phyloP scores from a whole-genome alignment of 2,329 filamentous ascomycete species.

The Penicillium sp. region DNA sequence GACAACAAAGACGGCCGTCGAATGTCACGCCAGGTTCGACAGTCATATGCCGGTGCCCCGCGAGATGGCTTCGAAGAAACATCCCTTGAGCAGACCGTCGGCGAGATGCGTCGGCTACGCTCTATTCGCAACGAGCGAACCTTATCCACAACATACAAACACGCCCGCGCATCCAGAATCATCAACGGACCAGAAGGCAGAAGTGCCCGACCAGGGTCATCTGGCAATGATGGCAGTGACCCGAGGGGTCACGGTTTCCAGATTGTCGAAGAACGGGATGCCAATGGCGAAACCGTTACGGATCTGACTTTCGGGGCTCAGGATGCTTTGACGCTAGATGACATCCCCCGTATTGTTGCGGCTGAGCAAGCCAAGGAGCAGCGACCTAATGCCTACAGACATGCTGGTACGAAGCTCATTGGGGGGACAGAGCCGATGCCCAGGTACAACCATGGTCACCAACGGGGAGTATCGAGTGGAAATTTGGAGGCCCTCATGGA shows the following conservation, averaged over 20 bases:
- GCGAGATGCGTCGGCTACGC: conserved; percentile 85
- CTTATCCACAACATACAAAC: conserved; percentile 87
- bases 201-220: conserved; percentile 68
- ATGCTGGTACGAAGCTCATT: conserved; percentile 69
- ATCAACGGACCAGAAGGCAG: conserved; percentile 80
- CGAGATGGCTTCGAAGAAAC: conserved; percentile 62
- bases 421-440: conserved; percentile 59
- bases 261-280: conserved; percentile 76
- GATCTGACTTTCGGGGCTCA: conserved; percentile 86
- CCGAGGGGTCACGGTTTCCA: conserved; percentile 62
- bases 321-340: conserved; percentile 89
- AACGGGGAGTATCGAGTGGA: conserved; percentile 64
- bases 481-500: conserved; percentile 52
- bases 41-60: conserved; percentile 66
- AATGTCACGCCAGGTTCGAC: conserved; percentile 54
- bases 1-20: conserved; percentile 66
- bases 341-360: conserved; percentile 93
- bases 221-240: conserved; percentile 60
- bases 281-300: conserved; percentile 66
- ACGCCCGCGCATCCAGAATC: conserved; percentile 84
- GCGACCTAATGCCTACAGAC: conserved; percentile 74
- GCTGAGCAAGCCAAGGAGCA: conserved; percentile 94
- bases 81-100: conserved; percentile 91
- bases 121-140: conserved; percentile 94
- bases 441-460: conserved; percentile 67